Base-by-base conservation (phyloP, 2,329 filamentous ascomycete genomes). In the Cladophialophora yegresii region DNA sequence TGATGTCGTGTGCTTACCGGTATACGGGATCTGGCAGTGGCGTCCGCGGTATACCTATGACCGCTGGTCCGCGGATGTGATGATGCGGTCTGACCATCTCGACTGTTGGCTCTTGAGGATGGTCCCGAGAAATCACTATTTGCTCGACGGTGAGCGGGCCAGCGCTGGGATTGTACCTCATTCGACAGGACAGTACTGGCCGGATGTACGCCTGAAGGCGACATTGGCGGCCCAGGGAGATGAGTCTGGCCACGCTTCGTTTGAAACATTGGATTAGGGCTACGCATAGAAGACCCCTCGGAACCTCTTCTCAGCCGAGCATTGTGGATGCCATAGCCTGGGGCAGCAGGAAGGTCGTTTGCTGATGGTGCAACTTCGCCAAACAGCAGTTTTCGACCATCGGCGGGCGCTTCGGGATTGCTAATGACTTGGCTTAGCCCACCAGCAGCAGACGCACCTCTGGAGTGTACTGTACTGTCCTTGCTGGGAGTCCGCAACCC, bases 321-420 rank as follows among this genome's bases (percentile, higher is more conserved):
- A 36, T 76, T 75, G 65, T 83, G 79, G 68, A 89, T 89, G 58
- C 87, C 88, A 77, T 86, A 87, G 4, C 85, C 87, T 58, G 66
- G 66, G 20, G 67, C 54, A 70, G 68, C 53, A 69, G 85, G 47
- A 12, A 58, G 43, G 22, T 57, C 55, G n/a, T 54, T 53, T 5
- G 51, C 82, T 43, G 85, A 81, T n/a, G 85, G 83, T 30, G 87
- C 78, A 69, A 93, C 84, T 75, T 93, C 91, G 43, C 90, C 90
- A 77, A 93, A 93, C 22, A 93, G 78, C 40, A 90, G 84, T 66
- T 83, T 83, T 60, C 82, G 80, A 54, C 50, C 68, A 71, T 45
- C 63, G 64, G 59, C 73, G 71, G 28, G 53, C 22, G 20, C 33
- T 55, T 66, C 57, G 12, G 62, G 50, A n/a, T 63, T 60, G 50